Percentiles rank a stretch among this genome's conserved stretches.
These are phyloP conservation scores for Brachypodium distachyon DNA, from an alignment of 202 grass and related monocot species.

Conservation along the genomic window DNA sequence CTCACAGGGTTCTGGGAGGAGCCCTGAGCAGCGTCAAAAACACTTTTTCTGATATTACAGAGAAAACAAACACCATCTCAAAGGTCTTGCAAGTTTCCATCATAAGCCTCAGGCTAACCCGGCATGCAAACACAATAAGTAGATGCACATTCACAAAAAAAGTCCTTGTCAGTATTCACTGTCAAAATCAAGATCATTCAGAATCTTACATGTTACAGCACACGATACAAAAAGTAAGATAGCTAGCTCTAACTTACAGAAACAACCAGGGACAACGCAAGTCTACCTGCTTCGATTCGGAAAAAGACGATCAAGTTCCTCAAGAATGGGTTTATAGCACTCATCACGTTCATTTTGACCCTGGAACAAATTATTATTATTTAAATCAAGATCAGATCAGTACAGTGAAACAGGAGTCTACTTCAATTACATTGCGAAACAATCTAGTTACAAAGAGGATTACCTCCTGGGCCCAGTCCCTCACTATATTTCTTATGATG, in stretches of 20 bases:
- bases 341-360: conserved; percentile 90
- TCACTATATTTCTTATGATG: conserved; percentile 91
- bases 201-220: not conserved
- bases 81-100: not conserved
- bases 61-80: conserved; percentile 11
- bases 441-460: conserved; percentile 19
- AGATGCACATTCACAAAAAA: not conserved
- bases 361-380: conserved; percentile 30
- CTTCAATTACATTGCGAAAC: not conserved
- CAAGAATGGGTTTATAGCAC: conserved; percentile 92
- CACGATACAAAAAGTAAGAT: not conserved
- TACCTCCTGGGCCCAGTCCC: conserved; percentile 96
- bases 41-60: not conserved
- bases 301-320: conserved; percentile 81
- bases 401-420: not conserved
- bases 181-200: not conserved
- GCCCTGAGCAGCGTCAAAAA: not conserved
- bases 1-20: conserved; percentile 10
- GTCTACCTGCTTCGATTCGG: conserved; percentile 58
- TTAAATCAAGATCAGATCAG: conserved; percentile 10
- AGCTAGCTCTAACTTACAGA: conserved; percentile 3
- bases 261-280: not conserved
- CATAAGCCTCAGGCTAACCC: not conserved
- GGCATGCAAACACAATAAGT: conserved; percentile 3
- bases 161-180: not conserved